Percentiles rank a stretch among this genome's conserved stretches.
Evolutionary conservation across 495 filamentous ascomycete species (phyloP).

Genomic region (Penicillium riverlandense): DNA sequence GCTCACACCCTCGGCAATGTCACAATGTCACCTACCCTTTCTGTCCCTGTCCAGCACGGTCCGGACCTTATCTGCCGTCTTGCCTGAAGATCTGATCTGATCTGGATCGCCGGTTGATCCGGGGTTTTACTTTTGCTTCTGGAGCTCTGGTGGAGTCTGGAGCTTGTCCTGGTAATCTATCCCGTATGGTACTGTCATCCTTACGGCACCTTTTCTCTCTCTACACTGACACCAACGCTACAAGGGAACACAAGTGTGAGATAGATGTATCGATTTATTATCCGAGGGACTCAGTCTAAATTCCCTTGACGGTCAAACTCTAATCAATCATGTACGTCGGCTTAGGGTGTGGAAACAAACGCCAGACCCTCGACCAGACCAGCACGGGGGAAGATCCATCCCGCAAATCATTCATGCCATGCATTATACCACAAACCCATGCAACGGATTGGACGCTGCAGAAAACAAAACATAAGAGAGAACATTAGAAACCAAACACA

Average conservation of each 20-base stretch:
- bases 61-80: slow-evolving; percentile 12
- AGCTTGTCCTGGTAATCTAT: neutral
- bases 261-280: slow-evolving; percentile 7
- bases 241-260: no score
- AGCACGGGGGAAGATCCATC: slow-evolving; percentile 1
- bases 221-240: neutral
- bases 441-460: slow-evolving; percentile 31
- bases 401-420: slow-evolving; percentile 42
- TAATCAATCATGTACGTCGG: slow-evolving; percentile 27
- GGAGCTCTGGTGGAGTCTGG: slow-evolving; percentile 21
- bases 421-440: slow-evolving; percentile 37
- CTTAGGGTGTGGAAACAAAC: slow-evolving; percentile 24
- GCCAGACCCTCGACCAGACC: slow-evolving; percentile 21
- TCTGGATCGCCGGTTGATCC: slow-evolving; percentile 9
- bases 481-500: slow-evolving; percentile 12
- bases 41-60: slow-evolving; percentile 12
- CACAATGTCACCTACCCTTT: neutral
- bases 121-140: slow-evolving; percentile 8
- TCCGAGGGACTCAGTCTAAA: slow-evolving; percentile 24
- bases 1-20: neutral
- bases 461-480: slow-evolving; percentile 15
- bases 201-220: neutral
- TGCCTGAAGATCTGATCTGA: slow-evolving; percentile 5
- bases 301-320: slow-evolving; percentile 23
- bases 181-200: no score